phyloP scores from a whole-genome alignment of 805 yeast genomes.

The Saccharomycodes ludwigii region DNA sequence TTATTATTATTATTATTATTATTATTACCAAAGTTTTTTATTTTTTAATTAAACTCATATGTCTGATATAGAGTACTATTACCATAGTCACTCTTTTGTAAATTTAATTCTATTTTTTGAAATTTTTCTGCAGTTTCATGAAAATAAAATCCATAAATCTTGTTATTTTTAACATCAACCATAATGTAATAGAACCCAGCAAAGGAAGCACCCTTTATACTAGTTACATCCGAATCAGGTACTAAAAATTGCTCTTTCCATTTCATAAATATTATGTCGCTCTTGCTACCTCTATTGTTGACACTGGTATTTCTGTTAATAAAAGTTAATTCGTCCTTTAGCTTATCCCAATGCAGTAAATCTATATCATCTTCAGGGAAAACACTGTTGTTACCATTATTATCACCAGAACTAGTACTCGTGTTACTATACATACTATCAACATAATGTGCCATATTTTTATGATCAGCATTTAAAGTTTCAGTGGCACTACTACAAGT shows the following conservation, averaged over 20 bases:
- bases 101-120: conserved; percentile 56
- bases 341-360: no score
- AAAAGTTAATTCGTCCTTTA: no score
- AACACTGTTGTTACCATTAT: conserved; percentile 40
- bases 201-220: conserved; percentile 63
- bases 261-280: conserved; percentile 48
- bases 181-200: conserved; percentile 89
- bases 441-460: not conserved
- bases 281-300: not conserved
- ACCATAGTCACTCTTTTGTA: no score
- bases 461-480: not conserved
- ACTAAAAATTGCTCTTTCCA: conserved; percentile 89
- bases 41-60: no score
- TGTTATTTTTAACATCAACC: conserved; percentile 65
- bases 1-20: no score
- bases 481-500: not conserved
- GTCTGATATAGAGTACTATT: no score
- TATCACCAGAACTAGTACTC: conserved; percentile 17
- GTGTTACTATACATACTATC: conserved; percentile 30
- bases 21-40: no score
- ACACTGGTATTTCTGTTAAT: not conserved
- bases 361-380: conserved; percentile 13
- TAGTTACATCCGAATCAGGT: conserved; percentile 52
- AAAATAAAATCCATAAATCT: conserved; percentile 70
- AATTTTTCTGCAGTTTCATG: conserved; percentile 63